phyloP scores from a whole-genome alignment of 805 yeast species.

The Monosporozyma yasuniensis region DNA sequence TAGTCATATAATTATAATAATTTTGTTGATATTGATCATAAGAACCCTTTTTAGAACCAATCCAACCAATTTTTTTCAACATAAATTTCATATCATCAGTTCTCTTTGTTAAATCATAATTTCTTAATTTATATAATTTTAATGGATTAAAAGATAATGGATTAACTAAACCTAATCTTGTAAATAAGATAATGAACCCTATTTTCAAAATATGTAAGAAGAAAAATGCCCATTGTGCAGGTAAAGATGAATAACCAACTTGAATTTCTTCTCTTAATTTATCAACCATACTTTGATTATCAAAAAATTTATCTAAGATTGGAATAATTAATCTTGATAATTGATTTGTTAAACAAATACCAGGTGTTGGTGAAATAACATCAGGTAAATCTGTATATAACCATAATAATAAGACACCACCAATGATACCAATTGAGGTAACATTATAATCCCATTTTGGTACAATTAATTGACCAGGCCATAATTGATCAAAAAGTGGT shows the following conservation, averaged over 20 bases:
- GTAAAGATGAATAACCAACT: conserved; percentile 31
- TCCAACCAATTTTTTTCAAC: conserved; percentile 76
- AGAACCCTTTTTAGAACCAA: conserved; percentile 75
- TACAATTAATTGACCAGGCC: conserved; percentile 86
- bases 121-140: conserved; percentile 27
- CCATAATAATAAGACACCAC: conserved; percentile 48
- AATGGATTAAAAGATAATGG: conserved; percentile 50
- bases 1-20: conserved; percentile 55
- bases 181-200: conserved; percentile 42
- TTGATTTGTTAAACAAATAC: conserved; percentile 66
- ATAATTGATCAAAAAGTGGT: conserved; percentile 48
- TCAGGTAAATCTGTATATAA: conserved; percentile 92
- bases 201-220: conserved; percentile 60
- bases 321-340: conserved; percentile 32
- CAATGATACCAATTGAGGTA: conserved; percentile 10
- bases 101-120: conserved; percentile 17
- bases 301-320: conserved; percentile 26
- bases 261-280: conserved; percentile 43
- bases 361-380: conserved; percentile 83
- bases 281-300: conserved; percentile 36
- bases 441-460: conserved; percentile 27
- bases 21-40: conserved; percentile 60
- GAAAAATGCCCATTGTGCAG: conserved; percentile 62
- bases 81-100: conserved; percentile 32
- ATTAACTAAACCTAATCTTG: conserved; percentile 69